Percentiles rank a stretch among this genome's conserved stretches.
These are phyloP conservation scores for Brassica balearica DNA, from an alignment of 441 rosid genomes.

Conservation along the genomic window DNA sequence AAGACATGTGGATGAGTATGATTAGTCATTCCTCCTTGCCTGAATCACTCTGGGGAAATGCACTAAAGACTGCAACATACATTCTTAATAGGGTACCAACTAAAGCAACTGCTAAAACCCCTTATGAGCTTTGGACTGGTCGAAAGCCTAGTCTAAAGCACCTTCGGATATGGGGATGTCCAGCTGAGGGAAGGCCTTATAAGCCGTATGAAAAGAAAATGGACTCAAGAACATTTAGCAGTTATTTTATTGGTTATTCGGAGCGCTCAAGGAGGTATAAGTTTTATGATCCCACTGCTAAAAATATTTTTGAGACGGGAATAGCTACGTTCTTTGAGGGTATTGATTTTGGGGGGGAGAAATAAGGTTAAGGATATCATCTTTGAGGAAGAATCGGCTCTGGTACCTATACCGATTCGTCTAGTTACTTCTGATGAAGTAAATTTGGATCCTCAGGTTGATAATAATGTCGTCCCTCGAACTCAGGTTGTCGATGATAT, in stretches of 20 bases:
- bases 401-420: not conserved
- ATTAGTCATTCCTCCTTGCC: not conserved
- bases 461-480: not conserved
- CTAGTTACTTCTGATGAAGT: not conserved
- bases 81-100: conserved; percentile 3
- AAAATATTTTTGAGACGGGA: not conserved
- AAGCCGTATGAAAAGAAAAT: not conserved
- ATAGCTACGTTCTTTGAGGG: not conserved
- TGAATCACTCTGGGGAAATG: conserved; percentile 14
- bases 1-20: too few relatives aligned
- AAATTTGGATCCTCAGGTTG: not conserved
- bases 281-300: not conserved
- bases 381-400: not conserved
- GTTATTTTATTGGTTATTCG: not conserved
- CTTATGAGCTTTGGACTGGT: not conserved
- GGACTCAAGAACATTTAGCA: not conserved
- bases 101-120: not conserved
- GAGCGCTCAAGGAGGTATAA: not conserved
- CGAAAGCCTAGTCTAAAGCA: not conserved
- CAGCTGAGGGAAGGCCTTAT: not conserved
- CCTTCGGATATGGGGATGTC: not conserved
- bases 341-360: not conserved
- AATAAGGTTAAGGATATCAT: not conserved
- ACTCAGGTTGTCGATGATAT: not conserved
- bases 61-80: not conserved